Percentiles rank a stretch among this genome's conserved stretches.
Conservation (phyloP, 257 asterid genomes). For the Primulina huaijiensis region DNA sequence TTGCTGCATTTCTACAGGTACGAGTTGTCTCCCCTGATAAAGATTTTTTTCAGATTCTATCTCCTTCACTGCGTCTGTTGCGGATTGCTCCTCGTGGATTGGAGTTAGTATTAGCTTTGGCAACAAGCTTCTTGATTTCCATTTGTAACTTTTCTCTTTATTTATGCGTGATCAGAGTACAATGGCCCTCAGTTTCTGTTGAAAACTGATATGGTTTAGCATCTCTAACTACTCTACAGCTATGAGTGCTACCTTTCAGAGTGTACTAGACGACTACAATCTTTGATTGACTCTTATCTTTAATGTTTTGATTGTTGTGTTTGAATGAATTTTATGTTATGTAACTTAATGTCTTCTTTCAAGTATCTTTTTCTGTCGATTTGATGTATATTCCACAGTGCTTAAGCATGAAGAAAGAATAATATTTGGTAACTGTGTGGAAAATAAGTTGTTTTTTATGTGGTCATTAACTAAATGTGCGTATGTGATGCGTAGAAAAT, state of each 20-base stretch:
- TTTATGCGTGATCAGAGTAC: conserved; percentile 17
- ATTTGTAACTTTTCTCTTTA: conserved; percentile 18
- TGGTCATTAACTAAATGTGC: no score
- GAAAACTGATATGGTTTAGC: neutral
- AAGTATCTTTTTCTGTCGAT: conserved; percentile 1
- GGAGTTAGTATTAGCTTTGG: conserved; percentile 55
- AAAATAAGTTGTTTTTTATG: neutral
- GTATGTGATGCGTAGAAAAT: neutral
- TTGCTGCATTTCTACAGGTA: conserved; percentile 53
- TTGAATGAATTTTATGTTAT: conserved; percentile 9
- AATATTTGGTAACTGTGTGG: neutral
- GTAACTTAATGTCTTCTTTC: neutral
- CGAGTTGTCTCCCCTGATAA: conserved; percentile 99
- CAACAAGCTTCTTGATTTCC: conserved; percentile 22
- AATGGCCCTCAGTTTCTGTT: conserved; percentile 1
- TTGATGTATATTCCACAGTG: neutral
- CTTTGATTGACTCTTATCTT: neutral
- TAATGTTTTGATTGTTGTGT: neutral
- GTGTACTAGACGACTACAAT: conserved; percentile 8
- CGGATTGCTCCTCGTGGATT: conserved; percentile 98
- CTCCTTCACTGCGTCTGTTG: conserved; percentile 93
- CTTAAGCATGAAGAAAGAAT: neutral
- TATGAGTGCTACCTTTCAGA: conserved; percentile 7
- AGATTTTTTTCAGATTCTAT: conserved; percentile 91
- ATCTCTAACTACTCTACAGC: conserved; percentile 16